These are phyloP conservation scores for Cytospora leucostoma DNA, from an alignment of 2,329 filamentous ascomycete species.

Conservation along the genomic window DNA sequence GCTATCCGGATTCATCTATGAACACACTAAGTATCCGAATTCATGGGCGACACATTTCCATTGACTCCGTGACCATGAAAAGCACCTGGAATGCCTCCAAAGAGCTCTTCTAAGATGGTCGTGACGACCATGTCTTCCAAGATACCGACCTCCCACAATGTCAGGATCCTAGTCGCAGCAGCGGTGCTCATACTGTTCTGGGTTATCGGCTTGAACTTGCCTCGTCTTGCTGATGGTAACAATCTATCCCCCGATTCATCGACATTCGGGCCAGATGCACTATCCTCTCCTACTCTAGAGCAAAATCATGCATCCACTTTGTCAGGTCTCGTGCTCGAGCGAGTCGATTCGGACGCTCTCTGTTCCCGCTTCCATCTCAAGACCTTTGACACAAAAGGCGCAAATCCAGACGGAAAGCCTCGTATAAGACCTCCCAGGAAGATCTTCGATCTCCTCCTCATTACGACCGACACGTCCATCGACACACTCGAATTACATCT, in stretches of 20 bases:
- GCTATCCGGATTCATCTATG: neutral
- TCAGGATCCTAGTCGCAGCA: conserved; percentile 12
- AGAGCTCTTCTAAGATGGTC: conserved; percentile 1
- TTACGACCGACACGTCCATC: conserved; percentile 27
- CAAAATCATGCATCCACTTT: neutral
- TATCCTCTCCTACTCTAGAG: neutral
- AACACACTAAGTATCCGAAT: neutral
- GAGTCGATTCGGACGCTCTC: conserved; percentile 5
- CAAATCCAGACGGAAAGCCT: conserved; percentile 39
- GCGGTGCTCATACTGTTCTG: conserved; percentile 19
- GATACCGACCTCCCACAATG: conserved; percentile 11
- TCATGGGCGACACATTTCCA: neutral
- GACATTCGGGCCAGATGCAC: neutral
- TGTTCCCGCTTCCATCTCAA: conserved; percentile 23
- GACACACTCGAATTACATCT: conserved; percentile 29
- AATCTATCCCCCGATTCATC: neutral
- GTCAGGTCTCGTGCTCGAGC: neutral
- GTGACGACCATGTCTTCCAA: conserved; percentile 18
- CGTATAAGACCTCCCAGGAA: conserved; percentile 21
- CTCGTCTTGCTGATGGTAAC: neutral
- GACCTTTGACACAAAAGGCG: conserved; percentile 8
- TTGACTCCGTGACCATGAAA: neutral
- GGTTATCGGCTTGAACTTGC: conserved; percentile 16
- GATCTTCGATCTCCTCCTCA: conserved; percentile 30
- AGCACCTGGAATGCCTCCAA: neutral